These are phyloP conservation scores for baker's yeast (Saccharomyces cerevisiae) DNA, from an alignment of 805 yeast species.

Conservation along the genomic window DNA sequence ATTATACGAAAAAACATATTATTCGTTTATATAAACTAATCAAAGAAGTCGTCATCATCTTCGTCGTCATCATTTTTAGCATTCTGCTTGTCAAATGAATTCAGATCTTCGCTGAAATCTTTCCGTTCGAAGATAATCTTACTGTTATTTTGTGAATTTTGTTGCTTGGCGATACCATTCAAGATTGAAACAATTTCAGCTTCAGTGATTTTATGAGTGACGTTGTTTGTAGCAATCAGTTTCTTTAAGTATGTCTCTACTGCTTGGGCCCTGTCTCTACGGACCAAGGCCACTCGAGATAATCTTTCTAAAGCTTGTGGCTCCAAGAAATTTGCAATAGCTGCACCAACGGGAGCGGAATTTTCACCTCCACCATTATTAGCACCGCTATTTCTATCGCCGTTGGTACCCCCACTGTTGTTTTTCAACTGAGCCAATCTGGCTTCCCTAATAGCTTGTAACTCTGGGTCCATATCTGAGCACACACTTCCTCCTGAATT, in stretches of 20 bases:
- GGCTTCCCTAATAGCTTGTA: conserved; percentile 89
- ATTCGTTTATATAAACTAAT: conserved; percentile 19
- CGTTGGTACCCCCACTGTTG: conserved; percentile 33
- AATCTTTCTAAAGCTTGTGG: conserved; percentile 82
- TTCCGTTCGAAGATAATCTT: conserved; percentile 58
- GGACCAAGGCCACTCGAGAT: conserved; percentile 76
- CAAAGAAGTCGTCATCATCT: conserved; percentile 39
- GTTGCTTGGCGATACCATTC: conserved; percentile 73
- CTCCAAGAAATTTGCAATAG: conserved; percentile 62
- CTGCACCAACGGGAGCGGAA: conserved; percentile 13
- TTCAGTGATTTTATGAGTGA: conserved; percentile 64
- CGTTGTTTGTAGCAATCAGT: conserved; percentile 68
- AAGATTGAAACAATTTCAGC: conserved; percentile 74
- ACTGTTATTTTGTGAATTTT: conserved; percentile 51
- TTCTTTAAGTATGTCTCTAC: conserved; percentile 75
- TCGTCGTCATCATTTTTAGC: conserved; percentile 34
- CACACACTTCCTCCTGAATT: background rate
- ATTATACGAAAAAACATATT: background rate
- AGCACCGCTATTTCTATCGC: conserved; percentile 10
- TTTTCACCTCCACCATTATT: conserved; percentile 3
- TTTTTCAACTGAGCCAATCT: conserved; percentile 73
- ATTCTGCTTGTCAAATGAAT: conserved; percentile 28
- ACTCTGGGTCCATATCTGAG: conserved; percentile 71
- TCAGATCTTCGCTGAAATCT: conserved; percentile 34
- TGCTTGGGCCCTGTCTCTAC: conserved; percentile 83